These are phyloP conservation scores for Suillus discolor DNA, from an alignment of 768 basidiomycete genomes.

Conservation along the genomic window DNA sequence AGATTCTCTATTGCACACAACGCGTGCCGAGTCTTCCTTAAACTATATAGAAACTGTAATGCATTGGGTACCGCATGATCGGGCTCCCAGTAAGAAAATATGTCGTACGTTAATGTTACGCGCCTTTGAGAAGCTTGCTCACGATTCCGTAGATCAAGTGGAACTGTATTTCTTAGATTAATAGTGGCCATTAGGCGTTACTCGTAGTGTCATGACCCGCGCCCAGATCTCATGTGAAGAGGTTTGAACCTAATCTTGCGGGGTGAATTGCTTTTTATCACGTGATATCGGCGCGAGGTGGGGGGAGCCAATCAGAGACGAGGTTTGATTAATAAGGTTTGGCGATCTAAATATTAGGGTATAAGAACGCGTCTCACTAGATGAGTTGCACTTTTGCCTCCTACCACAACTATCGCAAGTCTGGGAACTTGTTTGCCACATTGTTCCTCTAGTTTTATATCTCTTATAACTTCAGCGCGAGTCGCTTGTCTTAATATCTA, in stretches of 20 bases:
- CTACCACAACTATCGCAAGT: slow-evolving; percentile 22
- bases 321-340: slow-evolving; percentile 9
- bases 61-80: background rate
- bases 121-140: background rate
- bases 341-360: background rate
- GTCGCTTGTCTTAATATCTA: slow-evolving; percentile 24
- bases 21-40: background rate
- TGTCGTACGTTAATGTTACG: background rate
- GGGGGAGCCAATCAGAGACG: slow-evolving; percentile 12
- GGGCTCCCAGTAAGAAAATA: background rate
- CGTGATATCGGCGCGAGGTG: slow-evolving; percentile 9
- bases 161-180: background rate
- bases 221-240: background rate
- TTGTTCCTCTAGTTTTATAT: slow-evolving; percentile 16
- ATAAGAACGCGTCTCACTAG: slow-evolving; percentile 2
- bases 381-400: slow-evolving; percentile 9
- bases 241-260: background rate
- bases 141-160: background rate
- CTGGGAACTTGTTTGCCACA: slow-evolving; percentile 1
- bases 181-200: background rate
- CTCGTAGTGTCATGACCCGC: background rate
- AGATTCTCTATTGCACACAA: background rate
- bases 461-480: slow-evolving; percentile 28
- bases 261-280: slow-evolving; percentile 13
- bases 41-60: background rate